Conservation (phyloP, 164 flowering plant species). For the Saururus chinensis region DNA sequence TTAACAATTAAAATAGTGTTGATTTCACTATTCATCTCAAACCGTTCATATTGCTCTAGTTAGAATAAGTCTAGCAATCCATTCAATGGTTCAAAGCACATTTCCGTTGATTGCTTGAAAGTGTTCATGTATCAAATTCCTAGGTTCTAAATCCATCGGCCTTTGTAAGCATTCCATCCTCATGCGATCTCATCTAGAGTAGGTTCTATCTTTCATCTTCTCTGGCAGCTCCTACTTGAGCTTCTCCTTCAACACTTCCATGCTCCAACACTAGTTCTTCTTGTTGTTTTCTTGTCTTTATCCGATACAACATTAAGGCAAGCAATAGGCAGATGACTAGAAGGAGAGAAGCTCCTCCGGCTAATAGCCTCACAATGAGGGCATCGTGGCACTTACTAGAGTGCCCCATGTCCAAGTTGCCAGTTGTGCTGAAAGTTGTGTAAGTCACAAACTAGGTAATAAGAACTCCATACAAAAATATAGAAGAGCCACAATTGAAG, state of each 20-base stretch:
- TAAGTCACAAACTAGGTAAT: neutral
- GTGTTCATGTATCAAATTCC: neutral
- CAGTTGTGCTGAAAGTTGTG: neutral
- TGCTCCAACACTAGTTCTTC: neutral
- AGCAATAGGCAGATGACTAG: neutral
- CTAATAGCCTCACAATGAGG: neutral
- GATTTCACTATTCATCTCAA: no score
- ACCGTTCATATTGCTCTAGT: no score
- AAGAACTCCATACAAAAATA: neutral
- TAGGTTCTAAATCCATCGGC: conserved; percentile 3
- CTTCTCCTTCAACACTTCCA: neutral
- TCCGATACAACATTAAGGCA: neutral
- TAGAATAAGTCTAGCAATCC: neutral
- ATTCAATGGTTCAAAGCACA: neutral
- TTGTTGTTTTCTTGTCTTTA: neutral
- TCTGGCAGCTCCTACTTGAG: neutral
- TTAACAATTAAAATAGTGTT: no score
- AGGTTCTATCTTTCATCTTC: neutral
- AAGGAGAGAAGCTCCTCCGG: neutral
- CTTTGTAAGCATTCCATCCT: neutral
- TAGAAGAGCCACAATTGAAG: neutral
- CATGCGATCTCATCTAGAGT: neutral
- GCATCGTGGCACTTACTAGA: neutral
- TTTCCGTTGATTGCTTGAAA: neutral
- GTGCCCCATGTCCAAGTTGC: neutral